A percentile compares a stretch with the other conserved stretches of the same genome.
These are phyloP conservation scores for Sporothrix euskadiensis DNA, from an alignment of 2,329 filamentous ascomycete genomes.

Conservation along the genomic window DNA sequence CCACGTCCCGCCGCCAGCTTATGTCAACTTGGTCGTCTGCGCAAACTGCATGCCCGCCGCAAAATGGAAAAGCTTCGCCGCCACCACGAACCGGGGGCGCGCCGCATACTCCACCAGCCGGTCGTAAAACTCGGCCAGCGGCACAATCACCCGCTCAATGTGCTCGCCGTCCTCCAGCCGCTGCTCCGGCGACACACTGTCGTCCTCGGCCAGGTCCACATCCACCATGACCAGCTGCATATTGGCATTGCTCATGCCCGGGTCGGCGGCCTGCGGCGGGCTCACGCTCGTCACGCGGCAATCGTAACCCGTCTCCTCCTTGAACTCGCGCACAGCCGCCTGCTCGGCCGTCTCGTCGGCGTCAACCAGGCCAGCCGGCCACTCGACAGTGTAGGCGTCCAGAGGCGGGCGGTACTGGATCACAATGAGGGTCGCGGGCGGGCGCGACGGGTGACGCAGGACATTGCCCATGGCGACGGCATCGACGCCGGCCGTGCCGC, in stretches of 20 bases:
- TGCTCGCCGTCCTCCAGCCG: conserved; percentile 61
- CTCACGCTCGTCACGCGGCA: conserved; percentile 51
- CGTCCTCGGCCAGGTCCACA: conserved; percentile 53
- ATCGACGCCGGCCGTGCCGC: conserved; percentile 56
- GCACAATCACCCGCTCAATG: conserved; percentile 61
- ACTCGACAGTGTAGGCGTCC: conserved; percentile 54
- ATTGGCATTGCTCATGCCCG: conserved; percentile 60
- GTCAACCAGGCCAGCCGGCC: conserved; percentile 57
- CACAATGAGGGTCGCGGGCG: conserved; percentile 43
- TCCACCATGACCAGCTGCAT: conserved; percentile 63
- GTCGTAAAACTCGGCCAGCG: conserved; percentile 57
- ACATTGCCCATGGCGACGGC: conserved; percentile 64
- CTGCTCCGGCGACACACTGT: conserved; percentile 54
- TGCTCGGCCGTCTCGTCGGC: conserved; percentile 52
- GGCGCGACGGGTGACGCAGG: conserved; percentile 49
- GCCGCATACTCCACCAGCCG: conserved; percentile 50
- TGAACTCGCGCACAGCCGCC: conserved; percentile 55
- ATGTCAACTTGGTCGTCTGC: conserved; percentile 40
- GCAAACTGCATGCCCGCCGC: conserved; percentile 58
- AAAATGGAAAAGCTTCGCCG: conserved; percentile 62
- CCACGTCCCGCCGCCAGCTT: neutral
- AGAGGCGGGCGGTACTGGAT: conserved; percentile 41
- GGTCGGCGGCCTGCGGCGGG: conserved; percentile 58
- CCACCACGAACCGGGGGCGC: conserved; percentile 54
- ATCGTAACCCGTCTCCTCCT: conserved; percentile 58